Conservation (phyloP, 495 filamentous ascomycete species). For the Poronia punctata region DNA sequence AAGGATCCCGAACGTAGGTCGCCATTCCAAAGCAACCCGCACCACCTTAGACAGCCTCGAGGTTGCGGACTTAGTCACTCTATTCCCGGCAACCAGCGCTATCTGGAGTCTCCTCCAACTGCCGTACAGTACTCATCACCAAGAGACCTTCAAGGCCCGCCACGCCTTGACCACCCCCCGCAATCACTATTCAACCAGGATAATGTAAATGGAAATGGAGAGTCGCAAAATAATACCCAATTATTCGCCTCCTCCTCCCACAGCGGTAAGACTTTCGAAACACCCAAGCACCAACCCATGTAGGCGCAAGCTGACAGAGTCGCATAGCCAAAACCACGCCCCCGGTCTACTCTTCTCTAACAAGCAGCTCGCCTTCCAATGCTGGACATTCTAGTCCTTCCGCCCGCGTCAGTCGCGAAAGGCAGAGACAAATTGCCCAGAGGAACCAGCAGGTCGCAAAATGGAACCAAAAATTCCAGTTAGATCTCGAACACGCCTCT, state of each 20-base stretch:
- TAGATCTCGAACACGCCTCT: constrained; percentile 19
- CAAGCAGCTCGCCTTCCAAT: constrained; percentile 28
- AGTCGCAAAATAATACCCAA: constrained; percentile 21
- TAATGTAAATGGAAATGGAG: constrained; percentile 15
- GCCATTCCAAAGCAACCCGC: constrained; percentile 7
- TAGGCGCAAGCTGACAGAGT: constrained; percentile 12
- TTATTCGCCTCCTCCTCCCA: constrained; percentile 25
- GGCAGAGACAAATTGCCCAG: constrained; percentile 8
- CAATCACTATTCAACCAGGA: constrained; percentile 5
- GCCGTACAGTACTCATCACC: constrained; percentile 2
- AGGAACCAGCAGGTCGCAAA: constrained; percentile 8
- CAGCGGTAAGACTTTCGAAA: constrained; percentile 18
- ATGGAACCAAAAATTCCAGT: constrained; percentile 12
- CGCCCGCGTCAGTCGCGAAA: constrained; percentile 25
- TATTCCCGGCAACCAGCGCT: neutral
- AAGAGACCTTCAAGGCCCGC: neutral
- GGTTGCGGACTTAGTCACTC: neutral
- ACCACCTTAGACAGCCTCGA: neutral
- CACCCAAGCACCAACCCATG: no score
- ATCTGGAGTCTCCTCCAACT: neutral
- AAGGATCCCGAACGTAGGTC: constrained; percentile 5
- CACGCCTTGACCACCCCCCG: constrained; percentile 7
- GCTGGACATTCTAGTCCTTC: constrained; percentile 34
- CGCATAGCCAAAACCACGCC: constrained; percentile 15
- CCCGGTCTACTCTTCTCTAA: constrained; percentile 8